phyloP scores from a whole-genome alignment of 441 rosid species.

The Aleurites moluccanus region DNA sequence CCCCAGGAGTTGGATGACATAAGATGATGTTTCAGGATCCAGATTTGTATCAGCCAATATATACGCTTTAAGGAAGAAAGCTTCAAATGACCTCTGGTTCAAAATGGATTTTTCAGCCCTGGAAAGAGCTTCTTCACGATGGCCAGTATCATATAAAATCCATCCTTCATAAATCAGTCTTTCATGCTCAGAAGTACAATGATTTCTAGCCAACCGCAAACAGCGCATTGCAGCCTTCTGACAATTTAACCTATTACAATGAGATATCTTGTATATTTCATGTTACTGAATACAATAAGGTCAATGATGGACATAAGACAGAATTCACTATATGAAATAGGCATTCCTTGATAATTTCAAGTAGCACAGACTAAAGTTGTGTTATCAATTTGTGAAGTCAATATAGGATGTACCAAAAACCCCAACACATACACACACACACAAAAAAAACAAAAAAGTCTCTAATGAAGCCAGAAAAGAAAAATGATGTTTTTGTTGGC shows the following conservation, averaged over 20 bases:
- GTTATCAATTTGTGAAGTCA: background rate
- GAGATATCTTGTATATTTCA: constrained; percentile 3
- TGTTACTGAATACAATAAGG: constrained; percentile 12
- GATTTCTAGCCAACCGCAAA: constrained; percentile 77
- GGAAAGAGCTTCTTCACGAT: constrained; percentile 88
- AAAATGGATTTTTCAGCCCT: constrained; percentile 90
- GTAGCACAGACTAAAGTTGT: background rate
- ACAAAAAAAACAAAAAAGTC: background rate
- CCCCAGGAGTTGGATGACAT: constrained; percentile 75
- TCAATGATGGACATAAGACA: constrained; percentile 7
- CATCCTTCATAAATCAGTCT: constrained; percentile 95
- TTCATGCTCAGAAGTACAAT: constrained; percentile 71
- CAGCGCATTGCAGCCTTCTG: constrained; percentile 95
- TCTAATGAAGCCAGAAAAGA: background rate
- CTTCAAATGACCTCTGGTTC: constrained; percentile 90
- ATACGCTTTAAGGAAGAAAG: constrained; percentile 94
- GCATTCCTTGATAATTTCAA: background rate
- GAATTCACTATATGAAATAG: background rate
- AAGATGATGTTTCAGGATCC: constrained; percentile 59
- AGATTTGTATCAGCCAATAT: constrained; percentile 72
- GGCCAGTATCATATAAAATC: constrained; percentile 87
- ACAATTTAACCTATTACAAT: constrained; percentile 68
- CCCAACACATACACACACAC: background rate
- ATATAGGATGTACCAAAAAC: background rate
- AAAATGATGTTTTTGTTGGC: too few relatives aligned